phyloP scores from a whole-genome alignment of 148 eudicot genomes.

The Fagopyrum esculentum region DNA sequence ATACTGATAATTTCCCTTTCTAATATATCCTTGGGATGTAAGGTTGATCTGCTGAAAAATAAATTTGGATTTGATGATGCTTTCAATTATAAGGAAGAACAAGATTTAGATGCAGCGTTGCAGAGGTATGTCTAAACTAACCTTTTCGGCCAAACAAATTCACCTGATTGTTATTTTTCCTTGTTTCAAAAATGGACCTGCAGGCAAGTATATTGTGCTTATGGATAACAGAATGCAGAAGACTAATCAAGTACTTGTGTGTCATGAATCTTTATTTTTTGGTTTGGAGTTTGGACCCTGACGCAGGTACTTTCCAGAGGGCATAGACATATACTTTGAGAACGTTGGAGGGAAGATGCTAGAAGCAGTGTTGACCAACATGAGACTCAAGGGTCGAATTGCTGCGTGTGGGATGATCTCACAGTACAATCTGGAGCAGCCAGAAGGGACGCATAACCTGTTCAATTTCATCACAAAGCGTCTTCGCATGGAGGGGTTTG shows the following conservation, averaged over 20 bases:
- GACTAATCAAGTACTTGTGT: no score
- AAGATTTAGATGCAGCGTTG: slow-evolving; percentile 45
- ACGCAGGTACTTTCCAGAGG: slow-evolving; percentile 46
- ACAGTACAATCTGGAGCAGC: slow-evolving; percentile 32
- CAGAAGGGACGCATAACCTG: slow-evolving; percentile 33
- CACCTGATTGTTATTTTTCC: no score
- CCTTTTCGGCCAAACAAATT: no score
- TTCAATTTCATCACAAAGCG: slow-evolving; percentile 12
- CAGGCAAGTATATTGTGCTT: no score
- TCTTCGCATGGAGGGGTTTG: slow-evolving; percentile 31
- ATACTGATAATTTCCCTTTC: slow-evolving; percentile 1
- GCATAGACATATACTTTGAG: slow-evolving; percentile 48
- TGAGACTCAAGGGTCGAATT: slow-evolving; percentile 39
- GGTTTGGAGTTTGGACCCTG: not conserved
- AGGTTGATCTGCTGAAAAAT: slow-evolving; percentile 49
- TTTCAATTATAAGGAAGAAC: slow-evolving; percentile 55
- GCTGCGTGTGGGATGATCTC: slow-evolving; percentile 43
- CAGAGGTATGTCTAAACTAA: slow-evolving; percentile 22
- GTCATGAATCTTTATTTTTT: not conserved
- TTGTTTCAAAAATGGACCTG: no score
- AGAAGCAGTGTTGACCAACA: slow-evolving; percentile 39
- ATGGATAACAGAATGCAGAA: no score
- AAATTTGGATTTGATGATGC: slow-evolving; percentile 50
- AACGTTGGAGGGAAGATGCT: slow-evolving; percentile 57
- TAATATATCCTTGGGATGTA: not conserved